A percentile compares a stretch with the other conserved stretches of the same genome.
These are phyloP conservation scores for Massarina eburnea DNA, from an alignment of 2,329 filamentous ascomycete genomes.

Conservation along the genomic window DNA sequence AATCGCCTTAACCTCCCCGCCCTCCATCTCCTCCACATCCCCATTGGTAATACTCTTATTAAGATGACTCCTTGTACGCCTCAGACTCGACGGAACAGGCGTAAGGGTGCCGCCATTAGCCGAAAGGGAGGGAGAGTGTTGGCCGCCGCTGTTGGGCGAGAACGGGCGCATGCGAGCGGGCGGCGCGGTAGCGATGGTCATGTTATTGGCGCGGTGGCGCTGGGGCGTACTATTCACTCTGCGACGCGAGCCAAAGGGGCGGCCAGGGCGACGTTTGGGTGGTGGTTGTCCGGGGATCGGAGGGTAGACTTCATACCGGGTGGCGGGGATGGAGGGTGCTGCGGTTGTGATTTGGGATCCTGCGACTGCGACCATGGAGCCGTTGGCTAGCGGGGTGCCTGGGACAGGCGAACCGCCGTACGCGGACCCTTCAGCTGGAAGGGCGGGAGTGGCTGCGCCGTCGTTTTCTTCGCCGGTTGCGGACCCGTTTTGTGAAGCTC, in stretches of 20 bases:
- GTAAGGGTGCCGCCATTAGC: slow-evolving; percentile 35
- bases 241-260: slow-evolving; percentile 42
- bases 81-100: slow-evolving; percentile 29
- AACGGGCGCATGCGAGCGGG: slow-evolving; percentile 32
- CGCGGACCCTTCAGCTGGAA: slow-evolving; percentile 29
- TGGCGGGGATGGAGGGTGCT: slow-evolving; percentile 61
- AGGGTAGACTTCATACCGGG: slow-evolving; percentile 78
- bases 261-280: slow-evolving; percentile 37
- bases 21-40: slow-evolving; percentile 31
- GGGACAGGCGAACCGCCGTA: slow-evolving; percentile 36
- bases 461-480: slow-evolving; percentile 12
- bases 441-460: slow-evolving; percentile 18
- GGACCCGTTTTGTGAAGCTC: slow-evolving; percentile 17
- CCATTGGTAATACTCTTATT: slow-evolving; percentile 44
- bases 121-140: slow-evolving; percentile 32
- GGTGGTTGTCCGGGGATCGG: slow-evolving; percentile 57
- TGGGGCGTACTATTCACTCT: slow-evolving; percentile 39
- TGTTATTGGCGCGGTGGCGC: slow-evolving; percentile 29
- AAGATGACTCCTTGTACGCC: slow-evolving; percentile 48
- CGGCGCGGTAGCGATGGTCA: slow-evolving; percentile 34
- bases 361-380: slow-evolving; percentile 29
- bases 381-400: slow-evolving; percentile 35
- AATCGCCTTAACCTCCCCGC: slow-evolving; percentile 32
- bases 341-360: slow-evolving; percentile 31
- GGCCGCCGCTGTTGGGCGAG: slow-evolving; percentile 30